These are phyloP conservation scores for Rhodofomes roseus DNA, from an alignment of 1,284 basidiomycete genomes.

Conservation along the genomic window DNA sequence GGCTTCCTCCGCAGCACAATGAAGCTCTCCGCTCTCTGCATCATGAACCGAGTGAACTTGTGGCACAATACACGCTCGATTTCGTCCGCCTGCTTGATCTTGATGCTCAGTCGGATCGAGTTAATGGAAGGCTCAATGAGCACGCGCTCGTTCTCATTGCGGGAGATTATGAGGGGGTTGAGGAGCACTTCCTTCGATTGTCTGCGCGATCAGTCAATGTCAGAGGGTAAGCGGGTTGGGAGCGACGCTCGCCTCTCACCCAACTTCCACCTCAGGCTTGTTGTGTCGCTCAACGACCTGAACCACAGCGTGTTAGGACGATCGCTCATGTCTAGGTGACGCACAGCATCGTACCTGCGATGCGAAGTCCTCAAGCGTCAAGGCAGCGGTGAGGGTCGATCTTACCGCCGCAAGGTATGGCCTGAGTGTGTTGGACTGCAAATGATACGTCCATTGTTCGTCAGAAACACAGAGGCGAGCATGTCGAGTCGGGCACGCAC, in stretches of 20 bases:
- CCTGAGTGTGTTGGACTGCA: constrained; percentile 77
- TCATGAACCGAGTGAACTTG: constrained; percentile 99
- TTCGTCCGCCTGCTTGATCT: constrained; percentile 99
- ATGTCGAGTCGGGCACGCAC: constrained; percentile 26
- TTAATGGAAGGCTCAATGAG: constrained; percentile 97
- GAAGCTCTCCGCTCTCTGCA: constrained; percentile 97
- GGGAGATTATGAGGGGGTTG: constrained; percentile 88
- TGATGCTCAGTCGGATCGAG: constrained; percentile 93
- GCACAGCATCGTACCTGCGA: constrained; percentile 68
- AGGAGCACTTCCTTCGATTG: constrained; percentile 93
- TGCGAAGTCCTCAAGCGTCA: constrained; percentile 96
- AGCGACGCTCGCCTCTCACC: constrained; percentile 41
- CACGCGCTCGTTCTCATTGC: constrained; percentile 96
- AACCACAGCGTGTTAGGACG: not conserved
- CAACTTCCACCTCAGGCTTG: constrained; percentile 89
- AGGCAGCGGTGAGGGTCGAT: constrained; percentile 93
- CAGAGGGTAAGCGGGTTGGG: not conserved
- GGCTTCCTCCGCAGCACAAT: constrained; percentile 94
- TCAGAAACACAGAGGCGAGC: not conserved
- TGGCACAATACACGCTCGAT: constrained; percentile 97
- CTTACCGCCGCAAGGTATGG: constrained; percentile 97
- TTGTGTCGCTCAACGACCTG: constrained; percentile 96
- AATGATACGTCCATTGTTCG: not conserved
- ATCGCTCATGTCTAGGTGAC: not conserved
- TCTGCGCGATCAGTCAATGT: constrained; percentile 36